Evolutionary conservation across 106 monocot genomes (phyloP).

Genomic region (Gastrodia elata): DNA sequence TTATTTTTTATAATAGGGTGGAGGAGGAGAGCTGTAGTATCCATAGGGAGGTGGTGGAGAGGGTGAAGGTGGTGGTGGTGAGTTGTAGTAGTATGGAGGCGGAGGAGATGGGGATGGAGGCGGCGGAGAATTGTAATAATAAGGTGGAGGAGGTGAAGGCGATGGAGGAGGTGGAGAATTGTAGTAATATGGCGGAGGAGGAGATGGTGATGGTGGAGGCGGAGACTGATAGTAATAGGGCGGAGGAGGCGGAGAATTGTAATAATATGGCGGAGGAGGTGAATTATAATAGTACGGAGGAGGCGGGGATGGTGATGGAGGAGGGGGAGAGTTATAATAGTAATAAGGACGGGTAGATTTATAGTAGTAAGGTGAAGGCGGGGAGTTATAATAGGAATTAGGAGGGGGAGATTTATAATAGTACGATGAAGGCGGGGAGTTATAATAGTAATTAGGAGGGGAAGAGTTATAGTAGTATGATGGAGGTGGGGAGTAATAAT

Average conservation of each 20-base stretch:
- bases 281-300: conserved; percentile 4
- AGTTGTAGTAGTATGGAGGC: conserved; percentile 5
- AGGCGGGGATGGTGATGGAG: neutral
- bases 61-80: conserved; percentile 9
- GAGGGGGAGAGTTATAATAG: neutral
- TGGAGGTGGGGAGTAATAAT: neutral
- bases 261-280: neutral
- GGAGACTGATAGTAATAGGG: neutral
- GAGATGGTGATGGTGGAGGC: neutral
- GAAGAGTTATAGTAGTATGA: conserved; percentile 1
- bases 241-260: neutral
- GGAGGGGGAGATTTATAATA: neutral
- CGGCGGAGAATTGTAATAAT: neutral
- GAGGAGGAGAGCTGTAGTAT: neutral
- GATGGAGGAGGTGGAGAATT: neutral
- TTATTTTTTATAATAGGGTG: neutral
- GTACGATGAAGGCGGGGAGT: neutral
- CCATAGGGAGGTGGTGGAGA: conserved; percentile 1
- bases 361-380: no score
- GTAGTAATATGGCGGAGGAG: neutral
- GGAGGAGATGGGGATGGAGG: conserved; percentile 4
- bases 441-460: neutral
- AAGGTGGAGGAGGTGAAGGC: conserved; percentile 1
- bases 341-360: neutral
- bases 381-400: no score